Percentiles rank a stretch among this genome's conserved stretches.
These are phyloP conservation scores for Ophiocordyceps camponoti-saundersi DNA, from an alignment of 2,329 filamentous ascomycete species.

Conservation along the genomic window DNA sequence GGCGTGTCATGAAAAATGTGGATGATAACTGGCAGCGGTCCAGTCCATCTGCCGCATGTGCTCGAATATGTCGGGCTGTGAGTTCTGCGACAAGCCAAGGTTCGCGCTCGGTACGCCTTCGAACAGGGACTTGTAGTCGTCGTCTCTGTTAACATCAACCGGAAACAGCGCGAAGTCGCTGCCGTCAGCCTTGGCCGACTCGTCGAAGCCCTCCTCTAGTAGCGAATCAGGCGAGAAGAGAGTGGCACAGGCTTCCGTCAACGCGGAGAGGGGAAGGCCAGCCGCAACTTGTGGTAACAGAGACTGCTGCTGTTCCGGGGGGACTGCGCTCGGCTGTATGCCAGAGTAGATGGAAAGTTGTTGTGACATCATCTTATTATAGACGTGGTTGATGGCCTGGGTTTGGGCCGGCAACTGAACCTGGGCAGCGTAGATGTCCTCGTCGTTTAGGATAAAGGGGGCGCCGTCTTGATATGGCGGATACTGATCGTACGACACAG, in stretches of 20 bases:
- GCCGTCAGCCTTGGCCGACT: conserved; percentile 25
- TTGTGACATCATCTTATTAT: conserved; percentile 25
- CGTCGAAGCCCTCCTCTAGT: conserved; percentile 49
- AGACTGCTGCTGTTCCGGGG: conserved; percentile 39
- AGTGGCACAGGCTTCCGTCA: conserved; percentile 36
- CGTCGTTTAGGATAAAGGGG: conserved; percentile 40
- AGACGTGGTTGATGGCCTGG: conserved; percentile 19
- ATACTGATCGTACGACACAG: conserved; percentile 30
- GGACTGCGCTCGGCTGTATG: conserved; percentile 9
- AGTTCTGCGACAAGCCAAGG: conserved; percentile 32
- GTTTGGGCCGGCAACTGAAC: conserved; percentile 34
- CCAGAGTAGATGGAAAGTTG: conserved; percentile 19
- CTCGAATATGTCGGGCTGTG: conserved; percentile 33
- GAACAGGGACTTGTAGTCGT: conserved; percentile 28
- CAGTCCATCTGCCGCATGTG: conserved; percentile 10
- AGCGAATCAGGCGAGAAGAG: conserved; percentile 52
- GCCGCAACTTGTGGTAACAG: conserved; percentile 8
- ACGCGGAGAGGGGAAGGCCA: neutral
- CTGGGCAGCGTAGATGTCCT: conserved; percentile 44
- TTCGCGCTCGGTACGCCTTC: conserved; percentile 28
- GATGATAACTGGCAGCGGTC: conserved; percentile 8
- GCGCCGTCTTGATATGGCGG: conserved; percentile 43
- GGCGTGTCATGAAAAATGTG: neutral
- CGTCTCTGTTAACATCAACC: conserved; percentile 19
- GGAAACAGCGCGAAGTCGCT: conserved; percentile 51